Evolutionary conservation across 2,329 filamentous ascomycete genomes (phyloP).

Genomic region (Orbilia ellipsospora): DNA sequence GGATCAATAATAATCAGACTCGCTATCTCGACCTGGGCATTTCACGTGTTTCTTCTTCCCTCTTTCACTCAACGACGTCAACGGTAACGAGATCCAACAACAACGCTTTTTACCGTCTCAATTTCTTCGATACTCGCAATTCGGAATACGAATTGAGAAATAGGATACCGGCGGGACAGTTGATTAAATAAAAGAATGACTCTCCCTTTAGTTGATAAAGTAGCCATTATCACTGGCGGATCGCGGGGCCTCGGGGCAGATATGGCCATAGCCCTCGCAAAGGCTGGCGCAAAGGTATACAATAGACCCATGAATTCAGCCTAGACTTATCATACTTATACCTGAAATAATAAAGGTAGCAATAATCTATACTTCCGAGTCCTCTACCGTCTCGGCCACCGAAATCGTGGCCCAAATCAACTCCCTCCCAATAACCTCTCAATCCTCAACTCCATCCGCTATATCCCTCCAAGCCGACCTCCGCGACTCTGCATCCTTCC

Average conservation of each 20-base stretch:
- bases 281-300: conserved; percentile 49
- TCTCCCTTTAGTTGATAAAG: conserved; percentile 33
- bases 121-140: too few species aligned
- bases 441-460: conserved; percentile 23
- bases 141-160: too few species aligned
- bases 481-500: conserved; percentile 44
- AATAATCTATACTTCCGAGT: conserved; percentile 41
- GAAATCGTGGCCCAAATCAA: conserved; percentile 41
- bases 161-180: too few species aligned
- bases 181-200: not conserved
- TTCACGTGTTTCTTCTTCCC: too few species aligned
- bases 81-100: too few species aligned
- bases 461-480: conserved; percentile 58
- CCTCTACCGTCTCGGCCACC: conserved; percentile 20
- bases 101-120: too few species aligned
- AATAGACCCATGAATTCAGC: not conserved
- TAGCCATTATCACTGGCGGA: conserved; percentile 50
- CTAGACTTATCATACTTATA: not conserved
- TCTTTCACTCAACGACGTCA: too few species aligned
- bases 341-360: conserved; percentile 19
- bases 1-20: too few species aligned
- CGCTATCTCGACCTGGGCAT: too few species aligned
- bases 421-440: conserved; percentile 32
- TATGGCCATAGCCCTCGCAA: conserved; percentile 37
- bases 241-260: conserved; percentile 45